These are phyloP conservation scores for Thermomucor indicae-seudaticae DNA, from an alignment of 371 early-diverging fungal species.

Conservation along the genomic window DNA sequence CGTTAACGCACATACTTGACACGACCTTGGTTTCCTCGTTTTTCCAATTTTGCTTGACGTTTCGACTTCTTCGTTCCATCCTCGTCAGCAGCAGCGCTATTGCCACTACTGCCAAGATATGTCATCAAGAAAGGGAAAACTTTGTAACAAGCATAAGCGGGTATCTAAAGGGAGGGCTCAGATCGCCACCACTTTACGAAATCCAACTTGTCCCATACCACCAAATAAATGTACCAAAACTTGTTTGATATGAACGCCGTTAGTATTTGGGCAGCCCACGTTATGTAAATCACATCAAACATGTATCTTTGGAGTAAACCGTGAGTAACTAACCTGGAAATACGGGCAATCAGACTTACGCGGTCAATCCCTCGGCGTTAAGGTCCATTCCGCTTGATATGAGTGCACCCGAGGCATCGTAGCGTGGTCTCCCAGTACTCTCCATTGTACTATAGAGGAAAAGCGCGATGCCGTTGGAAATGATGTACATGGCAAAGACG, in stretches of 20 bases:
- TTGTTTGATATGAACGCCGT: slow-evolving; percentile 62
- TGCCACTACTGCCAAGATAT: slow-evolving; percentile 33
- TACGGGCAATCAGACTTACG: slow-evolving; percentile 44
- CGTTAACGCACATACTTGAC: slow-evolving; percentile 40
- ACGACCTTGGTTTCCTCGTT: slow-evolving; percentile 49
- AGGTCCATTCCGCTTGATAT: slow-evolving; percentile 69
- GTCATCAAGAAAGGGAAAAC: slow-evolving; percentile 51
- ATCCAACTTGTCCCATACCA: slow-evolving; percentile 28
- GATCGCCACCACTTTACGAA: background rate
- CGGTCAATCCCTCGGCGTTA: slow-evolving; percentile 67
- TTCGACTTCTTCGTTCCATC: slow-evolving; percentile 46
- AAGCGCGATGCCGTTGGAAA: slow-evolving; percentile 47
- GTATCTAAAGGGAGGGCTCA: slow-evolving; percentile 40
- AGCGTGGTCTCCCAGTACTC: slow-evolving; percentile 53
- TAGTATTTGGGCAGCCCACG: slow-evolving; percentile 75
- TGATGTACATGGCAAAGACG: slow-evolving; percentile 39
- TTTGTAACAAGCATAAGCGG: slow-evolving; percentile 59
- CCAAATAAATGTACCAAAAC: slow-evolving; percentile 68
- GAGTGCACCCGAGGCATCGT: slow-evolving; percentile 53
- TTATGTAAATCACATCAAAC: slow-evolving; percentile 82
- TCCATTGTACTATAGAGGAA: slow-evolving; percentile 50
- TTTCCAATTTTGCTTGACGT: slow-evolving; percentile 59
- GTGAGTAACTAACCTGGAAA: background rate
- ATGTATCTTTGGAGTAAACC: slow-evolving; percentile 50
- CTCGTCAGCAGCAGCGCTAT: slow-evolving; percentile 9